These are phyloP conservation scores for Pleodorina starrii DNA, from an alignment of 139 green algal genomes.

Conservation along the genomic window DNA sequence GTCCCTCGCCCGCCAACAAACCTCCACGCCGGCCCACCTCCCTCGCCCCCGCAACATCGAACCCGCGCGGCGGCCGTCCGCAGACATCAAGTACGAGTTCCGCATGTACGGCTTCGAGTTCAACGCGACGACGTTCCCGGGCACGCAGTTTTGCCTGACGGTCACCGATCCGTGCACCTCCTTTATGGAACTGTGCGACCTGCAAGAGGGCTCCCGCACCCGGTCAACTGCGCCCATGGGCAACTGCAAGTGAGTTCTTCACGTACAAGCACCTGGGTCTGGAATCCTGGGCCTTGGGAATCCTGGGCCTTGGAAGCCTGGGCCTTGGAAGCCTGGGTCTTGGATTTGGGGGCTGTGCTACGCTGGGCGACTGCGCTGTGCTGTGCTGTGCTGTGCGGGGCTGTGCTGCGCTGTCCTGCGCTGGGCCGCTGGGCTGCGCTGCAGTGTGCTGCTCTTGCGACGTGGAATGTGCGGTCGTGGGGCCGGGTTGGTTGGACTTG, in stretches of 20 bases:
- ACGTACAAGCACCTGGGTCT: not conserved
- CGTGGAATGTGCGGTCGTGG: no score
- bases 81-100: constrained; percentile 6
- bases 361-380: not conserved
- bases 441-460: no score
- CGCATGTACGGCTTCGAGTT: not conserved
- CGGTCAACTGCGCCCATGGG: not conserved
- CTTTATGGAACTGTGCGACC: not conserved
- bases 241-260: not conserved
- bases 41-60: no score
- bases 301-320: not conserved
- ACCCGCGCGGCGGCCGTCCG: not conserved
- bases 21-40: not conserved
- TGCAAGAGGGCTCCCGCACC: not conserved
- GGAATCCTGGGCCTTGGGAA: not conserved
- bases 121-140: not conserved
- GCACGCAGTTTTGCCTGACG: not conserved
- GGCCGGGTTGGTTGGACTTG: no score
- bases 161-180: not conserved
- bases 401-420: not conserved
- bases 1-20: not conserved
- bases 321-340: not conserved
- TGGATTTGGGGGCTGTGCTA: not conserved
- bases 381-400: not conserved
- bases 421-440: no score